A percentile compares a stretch with the other conserved stretches of the same genome.
Conservation (phyloP, 2,329 filamentous ascomycete species). For the Alternaria postmessia region DNA sequence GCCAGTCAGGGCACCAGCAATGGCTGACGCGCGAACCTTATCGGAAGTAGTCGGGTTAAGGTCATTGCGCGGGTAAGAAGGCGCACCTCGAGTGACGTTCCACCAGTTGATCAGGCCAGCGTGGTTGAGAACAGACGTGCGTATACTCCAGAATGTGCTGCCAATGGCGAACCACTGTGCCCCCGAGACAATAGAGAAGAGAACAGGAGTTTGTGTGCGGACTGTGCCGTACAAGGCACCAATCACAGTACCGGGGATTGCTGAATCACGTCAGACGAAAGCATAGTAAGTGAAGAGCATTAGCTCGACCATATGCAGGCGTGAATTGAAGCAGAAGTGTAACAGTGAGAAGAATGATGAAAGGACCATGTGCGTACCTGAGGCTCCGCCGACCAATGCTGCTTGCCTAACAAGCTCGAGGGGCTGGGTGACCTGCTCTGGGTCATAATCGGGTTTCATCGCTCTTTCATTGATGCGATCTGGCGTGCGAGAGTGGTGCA, state of each 20-base stretch:
- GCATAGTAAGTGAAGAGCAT: not conserved
- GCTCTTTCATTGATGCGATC: slow-evolving; percentile 28
- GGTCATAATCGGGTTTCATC: slow-evolving; percentile 36
- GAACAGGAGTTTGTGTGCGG: slow-evolving; percentile 69
- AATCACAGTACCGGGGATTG: slow-evolving; percentile 70
- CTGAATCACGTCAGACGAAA: slow-evolving; percentile 43
- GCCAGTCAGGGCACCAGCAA: slow-evolving; percentile 74
- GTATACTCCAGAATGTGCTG: slow-evolving; percentile 75
- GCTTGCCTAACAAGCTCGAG: slow-evolving; percentile 37
- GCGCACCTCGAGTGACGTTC: slow-evolving; percentile 37
- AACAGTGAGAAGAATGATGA: slow-evolving; percentile 5
- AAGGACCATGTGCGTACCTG: slow-evolving; percentile 35
- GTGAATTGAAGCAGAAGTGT: not conserved
- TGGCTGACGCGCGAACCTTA: slow-evolving; percentile 70
- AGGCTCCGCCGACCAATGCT: slow-evolving; percentile 35
- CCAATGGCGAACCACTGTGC: slow-evolving; percentile 84
- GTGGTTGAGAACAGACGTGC: slow-evolving; percentile 50
- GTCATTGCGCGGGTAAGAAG: slow-evolving; percentile 30
- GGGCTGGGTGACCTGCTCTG: slow-evolving; percentile 37
- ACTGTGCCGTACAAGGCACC: slow-evolving; percentile 60
- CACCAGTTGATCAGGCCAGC: slow-evolving; percentile 43
- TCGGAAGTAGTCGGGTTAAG: slow-evolving; percentile 65
- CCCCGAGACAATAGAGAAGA: slow-evolving; percentile 77
- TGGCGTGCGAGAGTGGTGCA: slow-evolving; percentile 1
- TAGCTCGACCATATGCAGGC: not conserved